These are phyloP conservation scores for Leccinum ochraceum DNA, from an alignment of 768 basidiomycete species.

Conservation along the genomic window DNA sequence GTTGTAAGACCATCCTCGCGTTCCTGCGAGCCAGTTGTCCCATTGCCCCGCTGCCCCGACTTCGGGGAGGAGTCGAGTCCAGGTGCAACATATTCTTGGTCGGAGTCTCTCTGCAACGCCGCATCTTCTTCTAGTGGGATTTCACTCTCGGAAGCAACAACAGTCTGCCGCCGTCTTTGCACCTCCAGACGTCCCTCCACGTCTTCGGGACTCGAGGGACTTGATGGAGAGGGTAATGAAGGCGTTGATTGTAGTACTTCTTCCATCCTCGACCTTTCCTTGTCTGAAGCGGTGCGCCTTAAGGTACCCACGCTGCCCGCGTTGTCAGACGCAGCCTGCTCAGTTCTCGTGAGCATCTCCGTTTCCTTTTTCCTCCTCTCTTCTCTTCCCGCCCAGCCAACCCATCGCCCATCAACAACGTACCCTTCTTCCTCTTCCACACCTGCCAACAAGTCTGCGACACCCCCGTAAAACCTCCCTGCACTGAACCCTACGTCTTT, in stretches of 20 bases:
- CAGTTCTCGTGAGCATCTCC: conserved; percentile 1
- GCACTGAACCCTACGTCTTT: conserved; percentile 90
- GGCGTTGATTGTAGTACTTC: conserved; percentile 23
- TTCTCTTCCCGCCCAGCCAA: conserved; percentile 19
- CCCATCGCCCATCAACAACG: conserved; percentile 25
- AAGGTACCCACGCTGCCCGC: conserved; percentile 1
- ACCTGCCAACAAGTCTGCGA: conserved; percentile 75
- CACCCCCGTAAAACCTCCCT: conserved; percentile 86
- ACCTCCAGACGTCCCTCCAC: conserved; percentile 1
- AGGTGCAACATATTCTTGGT: background rate
- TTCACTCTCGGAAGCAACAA: background rate
- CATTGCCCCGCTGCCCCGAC: background rate
- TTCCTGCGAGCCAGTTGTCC: background rate
- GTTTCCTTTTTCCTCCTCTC: conserved; percentile 13
- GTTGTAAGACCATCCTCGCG: background rate
- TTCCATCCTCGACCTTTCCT: conserved; percentile 28
- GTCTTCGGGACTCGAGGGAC: conserved; percentile 4
- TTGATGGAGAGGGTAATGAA: conserved; percentile 6
- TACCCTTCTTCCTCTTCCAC: conserved; percentile 64
- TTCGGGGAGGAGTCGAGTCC: background rate
- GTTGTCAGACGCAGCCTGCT: conserved; percentile 3
- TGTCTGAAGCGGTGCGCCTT: conserved; percentile 21
- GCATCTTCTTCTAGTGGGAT: background rate
- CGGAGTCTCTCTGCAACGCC: background rate
- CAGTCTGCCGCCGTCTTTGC: background rate